Evolutionary conservation across 495 filamentous ascomycete genomes (phyloP), one percentile per base, ranked within the genome.

Genomic region (Lophiostoma macrostomum): DNA sequence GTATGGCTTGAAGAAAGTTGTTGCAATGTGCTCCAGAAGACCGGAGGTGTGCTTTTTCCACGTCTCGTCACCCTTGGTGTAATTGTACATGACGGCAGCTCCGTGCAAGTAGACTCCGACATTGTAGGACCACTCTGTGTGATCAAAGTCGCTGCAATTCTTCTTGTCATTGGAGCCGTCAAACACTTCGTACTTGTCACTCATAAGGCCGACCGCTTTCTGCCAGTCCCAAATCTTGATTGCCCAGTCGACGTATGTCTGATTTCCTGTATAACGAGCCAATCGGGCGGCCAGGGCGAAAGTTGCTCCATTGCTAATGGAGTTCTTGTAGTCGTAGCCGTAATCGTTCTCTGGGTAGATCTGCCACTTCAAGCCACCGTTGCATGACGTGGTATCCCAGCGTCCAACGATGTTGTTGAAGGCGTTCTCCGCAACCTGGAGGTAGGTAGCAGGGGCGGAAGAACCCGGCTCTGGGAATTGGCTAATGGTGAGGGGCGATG

Each of bases 21-120:
- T 30, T 18, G 60, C 56, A 23, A 32, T 19, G 22, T 35, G 39
- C 6, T 70, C 61, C 22, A 73, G 52, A 24, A 70, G 42, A 10
- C 65, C 65, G 5, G 48, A 14, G 4, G 66, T 50, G n/a, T 63
- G 64, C 2, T 58, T 40, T 35, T 59, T 37, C 69, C 69, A 71
- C 11, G 50, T 34, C 18, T 49, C 24, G 22, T 55, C 56, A 28
- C 60, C 63, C 31, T 56, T 64, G 50, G 56, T 69, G 56, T 75
- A 83, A 58, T 89, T 84, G 69, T 84, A 91, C 83, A 93, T 86
- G 64, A 74, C 75, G 0, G 83, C 82, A 2, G 82, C 76, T 0
- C 87, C 85, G 48, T 82, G 73, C 12, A 91, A 50, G 60, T 78
- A 77, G 0, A 84, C 69, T 5, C 80, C 88, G 8, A 79, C 73